phyloP scores from a whole-genome alignment of 225 moss, liverwort and hornwort species.

The Neckera pumila region DNA sequence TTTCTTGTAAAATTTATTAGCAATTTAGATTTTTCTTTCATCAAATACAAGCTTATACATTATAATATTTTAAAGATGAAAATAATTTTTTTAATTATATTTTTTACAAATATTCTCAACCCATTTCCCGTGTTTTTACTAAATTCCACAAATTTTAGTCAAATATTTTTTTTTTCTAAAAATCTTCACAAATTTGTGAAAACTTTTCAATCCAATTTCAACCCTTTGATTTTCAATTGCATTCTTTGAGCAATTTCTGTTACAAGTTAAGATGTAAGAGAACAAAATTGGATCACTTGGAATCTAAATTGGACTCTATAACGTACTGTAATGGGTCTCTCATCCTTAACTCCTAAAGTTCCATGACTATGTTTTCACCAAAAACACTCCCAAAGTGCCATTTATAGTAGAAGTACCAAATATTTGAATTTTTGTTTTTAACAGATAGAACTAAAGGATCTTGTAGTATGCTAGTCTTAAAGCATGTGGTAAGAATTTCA shows the following conservation, averaged over 20 bases:
- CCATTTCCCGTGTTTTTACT: background rate
- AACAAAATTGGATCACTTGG: background rate
- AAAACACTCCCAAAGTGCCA: too few relatives aligned
- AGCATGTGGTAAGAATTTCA: too few relatives aligned
- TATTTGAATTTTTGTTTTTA: too few relatives aligned
- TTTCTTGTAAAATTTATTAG: background rate
- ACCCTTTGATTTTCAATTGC: too few relatives aligned
- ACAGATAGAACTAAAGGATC: too few relatives aligned
- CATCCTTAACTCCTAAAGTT: background rate
- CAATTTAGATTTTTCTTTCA: background rate
- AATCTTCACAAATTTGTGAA: too few relatives aligned
- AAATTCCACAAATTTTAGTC: background rate
- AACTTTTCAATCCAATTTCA: background rate
- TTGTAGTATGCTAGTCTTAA: too few relatives aligned
- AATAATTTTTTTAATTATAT: background rate
- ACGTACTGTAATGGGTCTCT: background rate
- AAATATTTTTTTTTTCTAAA: accelerated
- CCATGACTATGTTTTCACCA: too few relatives aligned
- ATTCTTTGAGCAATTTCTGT: background rate
- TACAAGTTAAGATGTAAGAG: background rate
- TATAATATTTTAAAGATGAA: background rate
- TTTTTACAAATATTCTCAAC: background rate
- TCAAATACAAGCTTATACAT: background rate
- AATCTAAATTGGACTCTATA: accelerated
- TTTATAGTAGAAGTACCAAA: too few relatives aligned